Conservation (phyloP, 192 early-diverging fungal genomes). For the Rhizophlyctis rosea region DNA sequence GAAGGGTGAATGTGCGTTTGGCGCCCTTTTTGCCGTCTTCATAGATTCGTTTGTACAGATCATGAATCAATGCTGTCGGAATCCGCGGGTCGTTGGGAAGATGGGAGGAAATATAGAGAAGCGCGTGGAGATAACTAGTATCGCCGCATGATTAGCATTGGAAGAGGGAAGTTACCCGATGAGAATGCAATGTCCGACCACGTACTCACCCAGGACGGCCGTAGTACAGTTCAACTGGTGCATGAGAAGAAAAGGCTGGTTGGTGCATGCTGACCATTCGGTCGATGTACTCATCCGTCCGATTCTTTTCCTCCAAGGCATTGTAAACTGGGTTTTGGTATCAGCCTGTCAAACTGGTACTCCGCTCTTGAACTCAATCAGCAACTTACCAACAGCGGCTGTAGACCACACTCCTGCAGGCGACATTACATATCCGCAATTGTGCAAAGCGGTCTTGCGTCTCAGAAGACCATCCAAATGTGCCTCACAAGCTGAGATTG, state of each 20-base stretch:
- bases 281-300: not conserved
- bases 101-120: conserved; percentile 6
- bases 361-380: no score
- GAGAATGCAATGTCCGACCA: no score
- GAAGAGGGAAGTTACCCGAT: no score
- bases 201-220: conserved; percentile 1
- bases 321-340: no score
- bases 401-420: conserved; percentile 20
- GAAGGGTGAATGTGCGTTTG: conserved; percentile 5
- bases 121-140: conserved; percentile 14
- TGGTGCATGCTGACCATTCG: not conserved
- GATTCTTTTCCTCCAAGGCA: not conserved
- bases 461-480: not conserved
- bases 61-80: conserved; percentile 5
- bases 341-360: no score
- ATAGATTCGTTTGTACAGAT: not conserved
- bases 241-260: no score
- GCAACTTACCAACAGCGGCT: conserved; percentile 15
- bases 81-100: not conserved
- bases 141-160: no score
- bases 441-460: not conserved
- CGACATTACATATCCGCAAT: conserved; percentile 10
- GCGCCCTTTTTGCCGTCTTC: conserved; percentile 11
- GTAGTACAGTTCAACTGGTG: conserved; percentile 2
- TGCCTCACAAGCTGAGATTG: conserved; percentile 2